These are phyloP conservation scores for Aspergillus kassunensis DNA, from an alignment of 495 filamentous ascomycete genomes.

Conservation along the genomic window DNA sequence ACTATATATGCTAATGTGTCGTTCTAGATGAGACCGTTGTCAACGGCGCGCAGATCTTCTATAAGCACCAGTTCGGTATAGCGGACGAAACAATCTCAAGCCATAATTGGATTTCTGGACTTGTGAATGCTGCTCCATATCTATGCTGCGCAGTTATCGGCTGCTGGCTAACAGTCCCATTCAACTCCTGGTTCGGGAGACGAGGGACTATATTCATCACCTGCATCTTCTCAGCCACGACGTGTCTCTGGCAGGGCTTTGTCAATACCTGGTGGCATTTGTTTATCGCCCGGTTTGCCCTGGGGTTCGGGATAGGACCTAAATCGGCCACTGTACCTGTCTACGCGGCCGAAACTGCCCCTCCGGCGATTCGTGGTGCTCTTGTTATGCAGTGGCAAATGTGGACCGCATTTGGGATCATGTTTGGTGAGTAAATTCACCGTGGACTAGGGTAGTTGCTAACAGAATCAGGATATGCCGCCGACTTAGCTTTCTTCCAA, in stretches of 20 bases:
- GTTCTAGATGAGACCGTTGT: constrained; percentile 71
- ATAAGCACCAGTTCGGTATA: constrained; percentile 65
- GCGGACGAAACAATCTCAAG: constrained; percentile 30
- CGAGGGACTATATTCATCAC: constrained; percentile 81
- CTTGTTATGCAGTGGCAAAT: constrained; percentile 82
- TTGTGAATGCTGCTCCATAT: constrained; percentile 63
- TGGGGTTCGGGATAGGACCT: constrained; percentile 76
- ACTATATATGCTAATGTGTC: constrained; percentile 15
- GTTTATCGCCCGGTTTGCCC: constrained; percentile 65
- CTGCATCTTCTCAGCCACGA: constrained; percentile 59
- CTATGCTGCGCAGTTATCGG: constrained; percentile 72
- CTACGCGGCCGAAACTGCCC: constrained; percentile 73
- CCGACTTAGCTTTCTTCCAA: constrained; percentile 67
- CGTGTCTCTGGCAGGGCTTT: constrained; percentile 76
- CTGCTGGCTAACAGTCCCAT: constrained; percentile 79
- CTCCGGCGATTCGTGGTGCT: constrained; percentile 69
- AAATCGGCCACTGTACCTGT: constrained; percentile 78
- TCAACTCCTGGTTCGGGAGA: constrained; percentile 75
- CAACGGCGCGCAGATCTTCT: constrained; percentile 76
- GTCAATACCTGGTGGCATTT: constrained; percentile 71
- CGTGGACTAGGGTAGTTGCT: neutral
- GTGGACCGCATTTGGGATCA: constrained; percentile 83
- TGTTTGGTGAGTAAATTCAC: constrained; percentile 43
- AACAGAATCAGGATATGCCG: constrained; percentile 47
- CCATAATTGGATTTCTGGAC: constrained; percentile 61